phyloP scores from a whole-genome alignment of 371 early-diverging fungal species.

The Thermomucor indicae-seudaticae region DNA sequence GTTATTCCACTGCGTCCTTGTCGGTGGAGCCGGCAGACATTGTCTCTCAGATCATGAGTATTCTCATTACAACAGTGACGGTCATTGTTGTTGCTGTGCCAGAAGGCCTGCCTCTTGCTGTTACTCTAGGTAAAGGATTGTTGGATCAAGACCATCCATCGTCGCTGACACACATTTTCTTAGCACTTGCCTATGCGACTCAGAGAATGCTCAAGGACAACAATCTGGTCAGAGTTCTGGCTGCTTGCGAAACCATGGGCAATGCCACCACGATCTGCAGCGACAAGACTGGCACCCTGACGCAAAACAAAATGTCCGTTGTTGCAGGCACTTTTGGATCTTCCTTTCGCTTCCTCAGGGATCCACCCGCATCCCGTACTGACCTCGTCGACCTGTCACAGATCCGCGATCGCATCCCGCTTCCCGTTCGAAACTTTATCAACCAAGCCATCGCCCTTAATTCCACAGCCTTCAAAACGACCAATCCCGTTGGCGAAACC shows the following conservation, averaged over 20 bases:
- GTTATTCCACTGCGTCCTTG: slow-evolving; percentile 11
- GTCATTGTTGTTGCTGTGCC: slow-evolving; percentile 79
- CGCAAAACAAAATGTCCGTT: slow-evolving; percentile 87
- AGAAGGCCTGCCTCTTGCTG: slow-evolving; percentile 79
- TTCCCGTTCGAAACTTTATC: slow-evolving; percentile 35
- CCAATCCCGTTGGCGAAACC: slow-evolving; percentile 48
- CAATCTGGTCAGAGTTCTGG: slow-evolving; percentile 82
- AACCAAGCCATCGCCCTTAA: slow-evolving; percentile 75
- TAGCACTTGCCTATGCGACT: slow-evolving; percentile 78
- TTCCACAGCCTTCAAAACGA: slow-evolving; percentile 71
- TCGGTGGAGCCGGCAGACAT: slow-evolving; percentile 23
- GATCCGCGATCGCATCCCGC: slow-evolving; percentile 31
- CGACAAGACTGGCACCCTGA: slow-evolving; percentile 91
- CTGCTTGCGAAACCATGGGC: slow-evolving; percentile 95
- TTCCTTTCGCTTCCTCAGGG: slow-evolving; percentile 35
- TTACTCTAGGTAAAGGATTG: slow-evolving; percentile 52
- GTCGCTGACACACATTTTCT: neutral
- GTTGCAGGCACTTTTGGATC: slow-evolving; percentile 66
- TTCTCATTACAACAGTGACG: slow-evolving; percentile 68
- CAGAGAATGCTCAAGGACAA: slow-evolving; percentile 88
- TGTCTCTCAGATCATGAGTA: slow-evolving; percentile 47
- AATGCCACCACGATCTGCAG: slow-evolving; percentile 89
- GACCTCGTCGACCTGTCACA: slow-evolving; percentile 39
- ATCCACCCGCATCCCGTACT: slow-evolving; percentile 26
- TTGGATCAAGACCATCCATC: neutral